phyloP scores from a whole-genome alignment of 164 flowering plant species.

The Dillenia turbinata region DNA sequence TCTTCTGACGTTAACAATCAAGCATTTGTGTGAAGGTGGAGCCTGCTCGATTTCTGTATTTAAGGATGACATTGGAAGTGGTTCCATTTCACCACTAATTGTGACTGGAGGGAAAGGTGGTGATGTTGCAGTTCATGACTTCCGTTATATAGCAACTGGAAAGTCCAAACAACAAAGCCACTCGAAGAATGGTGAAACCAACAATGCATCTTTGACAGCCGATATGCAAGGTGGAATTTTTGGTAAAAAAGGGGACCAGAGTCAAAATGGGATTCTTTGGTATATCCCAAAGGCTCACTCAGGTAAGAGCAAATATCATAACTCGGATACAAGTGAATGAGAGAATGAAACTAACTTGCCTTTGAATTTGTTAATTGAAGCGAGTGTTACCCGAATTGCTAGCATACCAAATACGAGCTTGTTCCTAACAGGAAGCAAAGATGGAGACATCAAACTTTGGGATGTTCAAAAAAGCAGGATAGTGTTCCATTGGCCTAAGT shows the following conservation, averaged over 20 bases:
- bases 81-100: conserved; percentile 86
- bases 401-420: conserved; percentile 87
- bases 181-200: conserved; percentile 29
- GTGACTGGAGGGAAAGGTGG: conserved; percentile 92
- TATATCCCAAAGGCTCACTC: conserved; percentile 94
- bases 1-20: neutral
- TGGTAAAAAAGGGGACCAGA: conserved; percentile 49
- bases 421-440: conserved; percentile 96
- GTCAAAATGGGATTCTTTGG: conserved; percentile 93
- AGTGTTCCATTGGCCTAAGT: conserved; percentile 80
- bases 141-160: conserved; percentile 93
- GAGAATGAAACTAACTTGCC: conserved; percentile 1
- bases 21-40: conserved; percentile 60
- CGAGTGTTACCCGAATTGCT: conserved; percentile 73
- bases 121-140: conserved; percentile 91
- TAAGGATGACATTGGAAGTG: conserved; percentile 82
- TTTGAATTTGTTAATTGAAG: conserved; percentile 28
- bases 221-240: conserved; percentile 19
- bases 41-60: conserved; percentile 83
- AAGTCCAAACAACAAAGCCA: conserved; percentile 58
- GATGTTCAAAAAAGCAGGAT: conserved; percentile 73
- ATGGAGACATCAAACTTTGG: conserved; percentile 99
- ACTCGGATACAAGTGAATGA: neutral
- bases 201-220: conserved; percentile 20
- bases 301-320: conserved; percentile 39